Base-by-base conservation (phyloP, 768 basidiomycete genomes). In the Botryobasidium botryosum region DNA sequence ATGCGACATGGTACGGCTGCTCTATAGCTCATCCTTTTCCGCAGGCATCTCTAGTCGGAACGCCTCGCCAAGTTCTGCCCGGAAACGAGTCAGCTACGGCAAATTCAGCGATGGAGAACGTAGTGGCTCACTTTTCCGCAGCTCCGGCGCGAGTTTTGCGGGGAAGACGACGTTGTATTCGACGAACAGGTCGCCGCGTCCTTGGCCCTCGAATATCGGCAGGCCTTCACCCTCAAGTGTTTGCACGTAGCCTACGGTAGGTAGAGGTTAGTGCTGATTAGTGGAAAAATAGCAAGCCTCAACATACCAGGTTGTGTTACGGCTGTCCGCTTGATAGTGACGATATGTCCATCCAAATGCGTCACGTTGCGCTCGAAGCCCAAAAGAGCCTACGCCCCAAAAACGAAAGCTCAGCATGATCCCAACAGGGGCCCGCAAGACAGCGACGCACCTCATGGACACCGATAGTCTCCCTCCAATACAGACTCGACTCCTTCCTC, bases 161-260 rank as follows among this genome's bases (percentile, higher is more conserved):
- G 94, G 94, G 44, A 99, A 62, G 15, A 97, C 78, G 40, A 99
- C 85, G 46, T 74, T 85, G 63, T 92, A 99, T 60, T 96, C 91
- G 43, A 99, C 70, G 54, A 75, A 97, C 38, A 99, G 65, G 58
- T 92, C 79, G 13, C 94, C 94, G 18, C 62, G 57, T 7, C 64
- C 62, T 25, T 55, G 45, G 47, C 66, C 61, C 46, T 74, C 72
- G 55, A 71, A 78, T 29, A 75, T 57, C 1, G 85, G 81, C 79
- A 97, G 87, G 4, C 94, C 94, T 59, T 99, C 87, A 24, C 73
- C 87, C 50, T 77, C 71, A 45, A 97, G 69, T 10, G 69, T 72
- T 57, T 96, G 81, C 6, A 96, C 85, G 57, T 76, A 82, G 7
- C 83, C 87, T 85, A 53, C n/a, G 35, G 26, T 2, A 10, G 27